Base-by-base conservation (phyloP, 1,284 basidiomycete species). In the Gymnopus androsaceus region DNA sequence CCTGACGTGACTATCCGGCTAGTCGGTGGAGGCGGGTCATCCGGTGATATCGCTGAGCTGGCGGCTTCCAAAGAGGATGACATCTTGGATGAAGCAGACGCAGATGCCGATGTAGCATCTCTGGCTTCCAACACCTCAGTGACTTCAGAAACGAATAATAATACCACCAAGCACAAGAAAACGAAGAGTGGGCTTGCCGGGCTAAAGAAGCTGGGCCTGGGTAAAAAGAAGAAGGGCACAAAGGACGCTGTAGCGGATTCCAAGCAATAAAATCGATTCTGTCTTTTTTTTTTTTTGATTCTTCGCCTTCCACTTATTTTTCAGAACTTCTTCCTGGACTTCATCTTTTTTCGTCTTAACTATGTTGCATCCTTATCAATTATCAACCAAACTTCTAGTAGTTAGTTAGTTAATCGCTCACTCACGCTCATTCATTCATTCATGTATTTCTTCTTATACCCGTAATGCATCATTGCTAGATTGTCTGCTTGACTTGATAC, bases 171-270 rank as follows among this genome's bases (percentile, higher is more conserved):
- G 33, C 79, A 81, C 54, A 79, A 84, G 67, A 85, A 82, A 69
- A 75, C 72, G 61, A 83, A 78, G 68, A 82, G 81, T 65, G 70
- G 80, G 48, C 73, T 84, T 36, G 72, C 80, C 19, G 74, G 75
- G 40, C 68, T 85, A 60, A 88, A 84, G 71, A 81, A 80, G 65
- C 66, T 85, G 44, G 77, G 78, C 38, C 69, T 77, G 41, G 65
- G 82, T 28, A 75, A 72, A 63, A 56, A 79, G 72, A 86, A 79
- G 73, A 79, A 79, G 65, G 81, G 81, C 64, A 80, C 82, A 27
- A 75, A 75, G 62, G 72, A 72, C 30, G 60, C 60, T 11, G 51
- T 38, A 27, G 19, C 42, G 37, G 54, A 58, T 12, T 53, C 56
- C 28, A 56, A 52, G 41, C 42, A 27, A 41, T 58, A 58, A 52